Conservation (phyloP, 805 yeast species). For the Blastobotrys terrestris region DNA sequence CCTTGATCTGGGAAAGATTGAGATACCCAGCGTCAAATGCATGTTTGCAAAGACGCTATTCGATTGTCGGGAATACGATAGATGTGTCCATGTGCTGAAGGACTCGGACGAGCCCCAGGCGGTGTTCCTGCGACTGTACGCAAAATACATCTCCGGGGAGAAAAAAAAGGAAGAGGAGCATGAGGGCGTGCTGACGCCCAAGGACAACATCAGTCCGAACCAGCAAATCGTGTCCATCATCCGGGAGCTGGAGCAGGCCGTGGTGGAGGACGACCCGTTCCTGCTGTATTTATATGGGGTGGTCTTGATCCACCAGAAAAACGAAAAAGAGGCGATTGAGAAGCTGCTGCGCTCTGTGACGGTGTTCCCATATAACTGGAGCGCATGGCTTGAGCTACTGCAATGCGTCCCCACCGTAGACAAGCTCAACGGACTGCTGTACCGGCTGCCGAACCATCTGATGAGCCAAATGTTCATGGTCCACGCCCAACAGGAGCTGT, state of each 20-base stretch:
- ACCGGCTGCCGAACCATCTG: constrained; percentile 18
- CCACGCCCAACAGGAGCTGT: constrained; percentile 69
- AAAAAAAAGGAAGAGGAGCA: constrained; percentile 62
- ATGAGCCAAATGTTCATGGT: constrained; percentile 58
- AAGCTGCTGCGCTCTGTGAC: constrained; percentile 55
- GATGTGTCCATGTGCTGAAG: constrained; percentile 58
- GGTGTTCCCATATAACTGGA: constrained; percentile 83
- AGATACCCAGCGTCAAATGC: constrained; percentile 40
- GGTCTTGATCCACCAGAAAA: constrained; percentile 55
- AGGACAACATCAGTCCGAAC: constrained; percentile 27
- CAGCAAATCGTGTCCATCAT: constrained; percentile 31
- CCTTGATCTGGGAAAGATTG: background rate
- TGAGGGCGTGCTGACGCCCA: constrained; percentile 51
- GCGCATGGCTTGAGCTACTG: constrained; percentile 81
- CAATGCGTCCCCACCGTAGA: constrained; percentile 55
- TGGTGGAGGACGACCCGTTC: constrained; percentile 43
- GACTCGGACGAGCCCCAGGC: constrained; percentile 35
- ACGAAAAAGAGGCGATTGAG: constrained; percentile 53
- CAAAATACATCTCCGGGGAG: constrained; percentile 72
- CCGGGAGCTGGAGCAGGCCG: constrained; percentile 36
- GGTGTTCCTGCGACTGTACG: constrained; percentile 58
- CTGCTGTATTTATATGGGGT: constrained; percentile 69
- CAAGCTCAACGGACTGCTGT: constrained; percentile 36
- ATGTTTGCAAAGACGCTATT: constrained; percentile 67
- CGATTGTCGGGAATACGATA: constrained; percentile 75